Evolutionary conservation across 768 basidiomycete genomes (phyloP).

Genomic region (Amanita brunnescens): DNA sequence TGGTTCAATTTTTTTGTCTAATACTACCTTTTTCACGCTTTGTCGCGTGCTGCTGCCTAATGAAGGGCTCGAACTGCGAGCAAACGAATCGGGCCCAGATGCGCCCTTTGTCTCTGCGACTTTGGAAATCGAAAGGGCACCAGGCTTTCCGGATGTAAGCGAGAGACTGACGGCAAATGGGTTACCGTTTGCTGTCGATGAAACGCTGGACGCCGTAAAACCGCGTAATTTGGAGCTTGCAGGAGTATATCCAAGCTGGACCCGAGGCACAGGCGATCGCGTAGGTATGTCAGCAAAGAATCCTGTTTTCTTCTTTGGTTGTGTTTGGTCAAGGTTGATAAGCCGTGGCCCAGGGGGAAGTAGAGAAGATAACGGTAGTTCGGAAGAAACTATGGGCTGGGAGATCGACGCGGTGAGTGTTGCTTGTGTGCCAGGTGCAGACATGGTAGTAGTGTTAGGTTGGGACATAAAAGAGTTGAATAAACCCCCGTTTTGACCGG

Average conservation of each 20-base stretch:
- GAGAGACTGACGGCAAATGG: conserved; percentile 32
- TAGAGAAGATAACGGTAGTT: conserved; percentile 67
- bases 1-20: conserved; percentile 79
- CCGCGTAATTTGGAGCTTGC: conserved; percentile 67
- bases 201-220: conserved; percentile 44
- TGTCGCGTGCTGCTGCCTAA: conserved; percentile 62
- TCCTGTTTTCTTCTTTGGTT: conserved; percentile 66
- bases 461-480: conserved; percentile 31
- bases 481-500: conserved; percentile 29
- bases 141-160: conserved; percentile 46
- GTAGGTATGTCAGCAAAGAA: conserved; percentile 74
- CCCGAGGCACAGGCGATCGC: conserved; percentile 59
- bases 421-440: conserved; percentile 42
- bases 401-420: conserved; percentile 79
- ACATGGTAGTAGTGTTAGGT: conserved; percentile 26
- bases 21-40: conserved; percentile 88
- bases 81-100: conserved; percentile 18
- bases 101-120: conserved; percentile 44
- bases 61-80: conserved; percentile 50
- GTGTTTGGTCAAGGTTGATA: conserved; percentile 46
- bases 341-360: conserved; percentile 64
- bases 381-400: conserved; percentile 62
- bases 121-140: conserved; percentile 43
- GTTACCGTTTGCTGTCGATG: conserved; percentile 27
- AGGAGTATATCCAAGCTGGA: conserved; percentile 57